phyloP scores from a whole-genome alignment of 129 eudicot genomes.

The Saussurea involucrata region DNA sequence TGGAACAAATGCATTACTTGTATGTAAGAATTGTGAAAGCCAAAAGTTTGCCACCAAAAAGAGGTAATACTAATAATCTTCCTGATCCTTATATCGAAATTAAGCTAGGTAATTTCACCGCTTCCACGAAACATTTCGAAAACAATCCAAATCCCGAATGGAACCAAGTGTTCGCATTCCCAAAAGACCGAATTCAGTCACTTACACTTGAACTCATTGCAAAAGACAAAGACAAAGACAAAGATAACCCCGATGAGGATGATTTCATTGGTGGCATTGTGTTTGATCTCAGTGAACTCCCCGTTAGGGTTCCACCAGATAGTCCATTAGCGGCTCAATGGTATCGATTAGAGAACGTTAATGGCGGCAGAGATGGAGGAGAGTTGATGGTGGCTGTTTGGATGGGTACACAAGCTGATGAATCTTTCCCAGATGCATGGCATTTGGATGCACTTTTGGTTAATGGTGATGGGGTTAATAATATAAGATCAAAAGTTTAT shows the following conservation, averaged over 20 bases:
- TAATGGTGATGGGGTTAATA: conserved; percentile 22
- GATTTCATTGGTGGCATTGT: conserved; percentile 23
- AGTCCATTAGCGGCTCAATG: conserved; percentile 38
- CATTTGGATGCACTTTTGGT: conserved; percentile 32
- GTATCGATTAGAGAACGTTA: conserved; percentile 20
- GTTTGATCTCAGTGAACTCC: conserved; percentile 30
- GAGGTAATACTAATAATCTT: not conserved
- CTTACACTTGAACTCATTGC: conserved; percentile 14
- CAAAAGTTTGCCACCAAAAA: conserved; percentile 17
- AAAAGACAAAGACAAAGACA: conserved; percentile 22
- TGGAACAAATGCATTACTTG: conserved; percentile 38
- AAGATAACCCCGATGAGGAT: not conserved
- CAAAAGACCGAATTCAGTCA: conserved; percentile 32
- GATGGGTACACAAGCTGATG: conserved; percentile 45
- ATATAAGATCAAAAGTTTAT: conserved; percentile 32
- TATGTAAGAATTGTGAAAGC: conserved; percentile 28
- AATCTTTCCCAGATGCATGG: conserved; percentile 32
- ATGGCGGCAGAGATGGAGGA: conserved; percentile 8
- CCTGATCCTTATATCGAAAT: conserved; percentile 29
- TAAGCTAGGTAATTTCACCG: conserved; percentile 26
- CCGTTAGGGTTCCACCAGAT: conserved; percentile 31
- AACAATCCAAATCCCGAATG: conserved; percentile 26
- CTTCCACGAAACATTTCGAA: conserved; percentile 23
- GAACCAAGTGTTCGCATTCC: conserved; percentile 31
- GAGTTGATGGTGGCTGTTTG: conserved; percentile 43